A percentile compares a stretch with the other conserved stretches of the same genome.
Evolutionary conservation across 2,329 filamentous ascomycete genomes (phyloP).

Genomic region (Aureobasidium sp.): DNA sequence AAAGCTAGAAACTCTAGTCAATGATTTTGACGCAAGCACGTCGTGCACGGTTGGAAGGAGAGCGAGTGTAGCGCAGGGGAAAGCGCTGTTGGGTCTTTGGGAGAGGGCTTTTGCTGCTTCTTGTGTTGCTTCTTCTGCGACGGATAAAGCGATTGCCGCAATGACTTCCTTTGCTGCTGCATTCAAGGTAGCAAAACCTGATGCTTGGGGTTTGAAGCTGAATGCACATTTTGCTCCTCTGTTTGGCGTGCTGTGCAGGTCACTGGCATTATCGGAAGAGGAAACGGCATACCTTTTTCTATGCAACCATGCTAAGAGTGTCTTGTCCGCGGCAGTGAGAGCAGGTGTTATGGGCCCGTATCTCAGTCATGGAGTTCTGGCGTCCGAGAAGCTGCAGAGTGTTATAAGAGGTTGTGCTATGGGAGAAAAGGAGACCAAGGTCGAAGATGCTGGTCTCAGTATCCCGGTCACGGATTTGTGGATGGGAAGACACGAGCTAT

Average conservation of each 20-base stretch:
- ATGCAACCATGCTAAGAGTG: conserved; percentile 65
- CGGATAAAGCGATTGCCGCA: background rate
- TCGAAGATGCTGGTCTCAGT: conserved; percentile 63
- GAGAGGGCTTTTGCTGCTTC: conserved; percentile 36
- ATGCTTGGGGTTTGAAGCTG: background rate
- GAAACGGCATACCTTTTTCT: conserved; percentile 69
- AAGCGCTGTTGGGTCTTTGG: conserved; percentile 68
- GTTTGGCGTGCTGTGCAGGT: conserved; percentile 56
- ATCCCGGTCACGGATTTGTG: conserved; percentile 75
- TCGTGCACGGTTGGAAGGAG: conserved; percentile 71
- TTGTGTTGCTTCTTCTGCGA: background rate
- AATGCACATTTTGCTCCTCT: conserved; percentile 62
- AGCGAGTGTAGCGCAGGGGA: conserved; percentile 66
- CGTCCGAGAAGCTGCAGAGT: conserved; percentile 48
- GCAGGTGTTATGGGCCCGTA: conserved; percentile 74
- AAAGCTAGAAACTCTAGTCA: conserved; percentile 54
- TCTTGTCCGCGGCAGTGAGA: conserved; percentile 68
- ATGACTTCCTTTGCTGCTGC: background rate
- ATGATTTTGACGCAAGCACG: conserved; percentile 66
- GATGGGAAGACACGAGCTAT: conserved; percentile 71
- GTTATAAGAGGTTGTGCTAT: conserved; percentile 52
- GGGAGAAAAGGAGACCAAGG: conserved; percentile 48
- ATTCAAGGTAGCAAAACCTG: background rate
- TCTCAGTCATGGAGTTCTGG: conserved; percentile 66
- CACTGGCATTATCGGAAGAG: conserved; percentile 51